phyloP scores from a whole-genome alignment of 2,329 filamentous ascomycete genomes.

The Metarhizium sp. region DNA sequence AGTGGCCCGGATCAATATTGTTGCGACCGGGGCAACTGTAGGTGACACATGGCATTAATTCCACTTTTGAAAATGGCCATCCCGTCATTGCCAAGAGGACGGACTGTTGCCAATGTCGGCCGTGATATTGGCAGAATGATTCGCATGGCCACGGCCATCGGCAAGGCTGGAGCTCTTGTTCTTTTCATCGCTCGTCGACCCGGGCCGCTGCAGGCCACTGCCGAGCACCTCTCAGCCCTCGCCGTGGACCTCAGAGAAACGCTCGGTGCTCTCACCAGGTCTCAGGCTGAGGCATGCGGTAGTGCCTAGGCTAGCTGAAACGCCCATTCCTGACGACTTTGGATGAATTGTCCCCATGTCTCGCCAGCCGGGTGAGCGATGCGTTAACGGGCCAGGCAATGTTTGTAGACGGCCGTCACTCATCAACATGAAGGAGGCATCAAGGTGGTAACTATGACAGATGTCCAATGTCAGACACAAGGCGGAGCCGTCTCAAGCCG shows the following conservation, averaged over 20 bases:
- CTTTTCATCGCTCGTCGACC: slow-evolving; percentile 20
- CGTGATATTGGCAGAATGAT: too few species aligned
- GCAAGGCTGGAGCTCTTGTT: too few species aligned
- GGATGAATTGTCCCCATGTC: slow-evolving; percentile 17
- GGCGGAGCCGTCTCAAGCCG: too few species aligned
- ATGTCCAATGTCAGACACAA: too few species aligned
- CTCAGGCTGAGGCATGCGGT: slow-evolving; percentile 25
- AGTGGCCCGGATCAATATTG: too few species aligned
- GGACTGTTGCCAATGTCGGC: too few species aligned
- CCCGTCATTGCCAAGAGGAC: too few species aligned
- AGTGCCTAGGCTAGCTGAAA: slow-evolving; percentile 22
- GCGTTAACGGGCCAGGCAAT: slow-evolving; percentile 23
- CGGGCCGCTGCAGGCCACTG: slow-evolving; percentile 13
- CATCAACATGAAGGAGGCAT: slow-evolving; percentile 13
- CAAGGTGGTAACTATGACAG: too few species aligned
- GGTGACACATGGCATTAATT: too few species aligned
- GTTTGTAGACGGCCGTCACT: slow-evolving; percentile 24
- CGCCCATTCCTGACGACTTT: slow-evolving; percentile 14
- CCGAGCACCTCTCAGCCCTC: slow-evolving; percentile 13
- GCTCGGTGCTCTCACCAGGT: slow-evolving; percentile 20
- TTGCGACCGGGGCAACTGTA: too few species aligned
- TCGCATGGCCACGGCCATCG: too few species aligned
- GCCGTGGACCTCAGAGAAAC: background rate
- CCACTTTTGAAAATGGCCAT: too few species aligned
- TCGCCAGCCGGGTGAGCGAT: slow-evolving; percentile 21